phyloP scores from a whole-genome alignment of 495 filamentous ascomycete species.

The Cetradonia linearis region DNA sequence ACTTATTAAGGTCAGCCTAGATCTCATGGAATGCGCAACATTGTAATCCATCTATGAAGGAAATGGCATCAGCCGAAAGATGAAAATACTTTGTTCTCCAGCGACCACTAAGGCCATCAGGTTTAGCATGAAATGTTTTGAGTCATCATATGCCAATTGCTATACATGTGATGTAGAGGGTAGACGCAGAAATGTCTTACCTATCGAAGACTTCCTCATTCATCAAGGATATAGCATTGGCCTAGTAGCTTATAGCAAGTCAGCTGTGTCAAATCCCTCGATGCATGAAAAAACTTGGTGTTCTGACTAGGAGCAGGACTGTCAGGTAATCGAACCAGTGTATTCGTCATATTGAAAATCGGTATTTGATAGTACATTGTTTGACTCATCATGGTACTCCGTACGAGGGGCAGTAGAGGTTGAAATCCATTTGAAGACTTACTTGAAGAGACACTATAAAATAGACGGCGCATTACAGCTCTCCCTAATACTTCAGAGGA shows the following conservation, averaged over 20 bases:
- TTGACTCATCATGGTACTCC: slow-evolving; percentile 43
- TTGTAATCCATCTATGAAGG: slow-evolving; percentile 15
- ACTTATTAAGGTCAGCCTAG: slow-evolving; percentile 26
- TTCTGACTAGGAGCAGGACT: neutral
- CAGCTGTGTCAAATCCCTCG: neutral
- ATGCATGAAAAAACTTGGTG: neutral
- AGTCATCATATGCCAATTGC: slow-evolving; percentile 49
- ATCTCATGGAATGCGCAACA: slow-evolving; percentile 1
- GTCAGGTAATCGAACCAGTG: slow-evolving; percentile 46
- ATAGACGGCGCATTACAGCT: neutral
- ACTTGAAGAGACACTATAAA: neutral
- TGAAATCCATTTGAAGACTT: slow-evolving; percentile 1
- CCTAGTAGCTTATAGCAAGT: neutral
- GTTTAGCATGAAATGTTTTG: slow-evolving; percentile 82
- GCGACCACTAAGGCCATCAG: slow-evolving; percentile 59
- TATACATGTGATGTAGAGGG: neutral
- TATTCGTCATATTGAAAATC: slow-evolving; percentile 40
- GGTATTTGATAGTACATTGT: slow-evolving; percentile 58
- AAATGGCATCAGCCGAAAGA: slow-evolving; percentile 76
- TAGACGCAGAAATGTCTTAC: neutral
- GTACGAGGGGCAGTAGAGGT: neutral
- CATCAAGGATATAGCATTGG: neutral
- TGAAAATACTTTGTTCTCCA: slow-evolving; percentile 82
- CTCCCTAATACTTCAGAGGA: neutral
- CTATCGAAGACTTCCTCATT: neutral